Base-by-base conservation (phyloP, 495 filamentous ascomycete species). In the Bombardia bombarda region DNA sequence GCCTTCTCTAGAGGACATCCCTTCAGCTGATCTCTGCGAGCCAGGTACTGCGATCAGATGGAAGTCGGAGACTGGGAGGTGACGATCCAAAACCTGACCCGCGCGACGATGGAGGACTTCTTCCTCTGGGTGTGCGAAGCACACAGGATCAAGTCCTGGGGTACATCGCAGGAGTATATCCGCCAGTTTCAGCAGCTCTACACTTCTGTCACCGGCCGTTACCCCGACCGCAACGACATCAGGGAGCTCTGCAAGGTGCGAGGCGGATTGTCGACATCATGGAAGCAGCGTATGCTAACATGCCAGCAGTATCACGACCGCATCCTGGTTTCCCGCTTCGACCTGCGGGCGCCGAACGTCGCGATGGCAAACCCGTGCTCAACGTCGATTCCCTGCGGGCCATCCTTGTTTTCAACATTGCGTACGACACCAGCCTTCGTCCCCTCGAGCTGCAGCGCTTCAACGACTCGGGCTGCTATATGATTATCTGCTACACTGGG, bases 161-260 rank as follows among this genome's bases (percentile, higher is more conserved):
- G 36, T 17, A 38, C 21, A 24, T 24, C 36, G 10, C 12, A 36
- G 24, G 34, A 55, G 32, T 58, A 51, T 47, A 39, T 50, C 43
- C 47, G 51, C 28, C 46, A 51, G 47, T 39, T 52, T 25, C 41
- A 55, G 32, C 51, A 50, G 43, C 52, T 50, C 4, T 52, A 49
- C 24, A 50, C 42, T 37, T 26, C 21, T 37, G 26, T 40, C 10
- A 55, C 53, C 47, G 51, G 49, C 22, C 30, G 22, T 43, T 40
- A 26, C 21, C 30, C 50, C 23, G 40, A 65, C 38, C 40, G 45
- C 17, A 55, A 60, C 39, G 31, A 56, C 40, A 31, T 1, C 34
- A 43, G 44, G 17, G 47, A 58, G 38, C 40, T 68, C 43, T n/a
- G n/a, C n/a, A 66, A 63, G 56, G 59, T 64, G 59, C 56, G 59